phyloP scores from a whole-genome alignment of 1,284 basidiomycete species.

The Cryptococcus deneoformans region DNA sequence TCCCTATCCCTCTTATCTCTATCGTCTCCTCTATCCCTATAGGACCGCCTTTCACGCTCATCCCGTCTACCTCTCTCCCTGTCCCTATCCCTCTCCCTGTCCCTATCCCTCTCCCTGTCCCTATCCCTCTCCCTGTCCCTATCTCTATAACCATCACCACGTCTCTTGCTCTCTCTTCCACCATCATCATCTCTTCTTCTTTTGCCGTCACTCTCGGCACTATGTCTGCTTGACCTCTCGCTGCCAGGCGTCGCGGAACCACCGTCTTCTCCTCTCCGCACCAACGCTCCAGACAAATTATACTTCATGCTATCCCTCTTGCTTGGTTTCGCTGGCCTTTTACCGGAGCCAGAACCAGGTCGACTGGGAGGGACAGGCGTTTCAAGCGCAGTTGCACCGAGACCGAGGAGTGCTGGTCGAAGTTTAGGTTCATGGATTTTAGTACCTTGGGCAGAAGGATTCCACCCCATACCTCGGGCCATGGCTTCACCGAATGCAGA shows the following conservation, averaged over 20 bases:
- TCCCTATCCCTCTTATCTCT: slow-evolving; percentile 17
- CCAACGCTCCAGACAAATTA: slow-evolving; percentile 34
- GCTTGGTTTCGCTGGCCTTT: slow-evolving; percentile 20
- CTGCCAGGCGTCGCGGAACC: slow-evolving; percentile 4
- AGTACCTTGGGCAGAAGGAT: slow-evolving; percentile 58
- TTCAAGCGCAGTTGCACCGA: slow-evolving; percentile 72
- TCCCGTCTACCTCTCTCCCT: slow-evolving; percentile 13
- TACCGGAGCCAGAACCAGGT: slow-evolving; percentile 18
- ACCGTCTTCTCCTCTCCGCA: slow-evolving; percentile 21
- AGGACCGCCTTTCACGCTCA: slow-evolving; percentile 6
- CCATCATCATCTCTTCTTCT: slow-evolving; percentile 17
- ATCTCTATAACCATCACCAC: slow-evolving; percentile 14
- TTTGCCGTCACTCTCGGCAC: slow-evolving; percentile 15
- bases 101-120: slow-evolving; percentile 21
- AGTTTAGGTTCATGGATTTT: slow-evolving; percentile 74
- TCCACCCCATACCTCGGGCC: slow-evolving; percentile 95
- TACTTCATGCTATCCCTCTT: slow-evolving; percentile 42
- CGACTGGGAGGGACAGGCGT: slow-evolving; percentile 28
- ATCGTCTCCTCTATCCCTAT: slow-evolving; percentile 14
- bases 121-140: slow-evolving; percentile 13
- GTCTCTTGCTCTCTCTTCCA: slow-evolving; percentile 14
- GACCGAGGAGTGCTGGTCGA: slow-evolving; percentile 78
- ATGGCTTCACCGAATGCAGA: slow-evolving; percentile 91
- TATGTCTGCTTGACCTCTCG: slow-evolving; percentile 6
- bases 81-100: slow-evolving; percentile 12